Evolutionary conservation across 306 rosid species (phyloP).

Genomic region (Prunus davidiana): DNA sequence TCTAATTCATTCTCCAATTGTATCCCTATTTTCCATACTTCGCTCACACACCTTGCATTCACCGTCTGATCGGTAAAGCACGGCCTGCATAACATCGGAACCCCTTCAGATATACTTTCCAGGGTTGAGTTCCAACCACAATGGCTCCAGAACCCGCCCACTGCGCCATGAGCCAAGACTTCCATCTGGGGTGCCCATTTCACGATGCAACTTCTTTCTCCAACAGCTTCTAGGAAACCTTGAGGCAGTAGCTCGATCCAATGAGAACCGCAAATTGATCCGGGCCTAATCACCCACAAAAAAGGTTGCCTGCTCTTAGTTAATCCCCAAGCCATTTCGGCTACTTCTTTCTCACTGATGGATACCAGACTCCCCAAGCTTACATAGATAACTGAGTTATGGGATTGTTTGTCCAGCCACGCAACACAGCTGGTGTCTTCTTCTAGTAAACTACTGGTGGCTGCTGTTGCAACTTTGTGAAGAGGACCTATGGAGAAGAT

Average conservation of each 20-base stretch:
- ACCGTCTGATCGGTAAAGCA: constrained; percentile 50
- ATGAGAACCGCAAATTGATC: constrained; percentile 35
- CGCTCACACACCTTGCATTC: constrained; percentile 47
- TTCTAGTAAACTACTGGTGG: constrained; percentile 8
- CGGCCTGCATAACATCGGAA: constrained; percentile 64
- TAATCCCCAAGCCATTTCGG: constrained; percentile 48
- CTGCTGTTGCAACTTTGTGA: constrained; percentile 23
- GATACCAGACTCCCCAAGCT: constrained; percentile 53
- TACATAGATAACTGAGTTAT: constrained; percentile 26
- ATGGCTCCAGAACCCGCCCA: constrained; percentile 68
- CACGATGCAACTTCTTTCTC: constrained; percentile 47
- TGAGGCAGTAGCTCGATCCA: constrained; percentile 50
- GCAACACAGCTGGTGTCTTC: constrained; percentile 23
- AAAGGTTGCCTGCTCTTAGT: constrained; percentile 40
- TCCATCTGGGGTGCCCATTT: constrained; percentile 72
- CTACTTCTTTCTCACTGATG: constrained; percentile 33
- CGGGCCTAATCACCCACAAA: constrained; percentile 60
- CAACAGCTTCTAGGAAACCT: constrained; percentile 36
- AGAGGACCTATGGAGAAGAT: constrained; percentile 50
- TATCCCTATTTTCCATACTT: constrained; percentile 58
- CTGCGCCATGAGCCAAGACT: constrained; percentile 51
- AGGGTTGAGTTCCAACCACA: constrained; percentile 72
- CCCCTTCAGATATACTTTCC: constrained; percentile 61
- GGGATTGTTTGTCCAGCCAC: constrained; percentile 25
- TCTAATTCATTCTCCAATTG: constrained; percentile 29